phyloP scores from a whole-genome alignment of 805 yeast genomes.

The Candida manassasensis region DNA sequence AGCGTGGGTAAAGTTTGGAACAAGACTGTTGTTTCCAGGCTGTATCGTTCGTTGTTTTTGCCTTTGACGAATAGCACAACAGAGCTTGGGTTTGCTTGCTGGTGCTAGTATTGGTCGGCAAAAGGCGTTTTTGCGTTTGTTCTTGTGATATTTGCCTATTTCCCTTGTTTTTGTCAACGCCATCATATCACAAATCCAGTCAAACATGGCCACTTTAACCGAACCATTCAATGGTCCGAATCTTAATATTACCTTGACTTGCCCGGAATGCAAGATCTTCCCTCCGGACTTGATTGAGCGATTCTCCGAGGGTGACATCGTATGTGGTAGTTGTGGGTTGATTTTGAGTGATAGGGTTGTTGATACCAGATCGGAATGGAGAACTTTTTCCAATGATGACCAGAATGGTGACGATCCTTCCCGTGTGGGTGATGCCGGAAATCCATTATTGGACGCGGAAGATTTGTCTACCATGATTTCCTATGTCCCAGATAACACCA shows the following conservation, averaged over 20 bases:
- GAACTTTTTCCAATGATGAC: conserved; percentile 96
- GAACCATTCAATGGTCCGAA: conserved; percentile 60
- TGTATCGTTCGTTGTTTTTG: no score
- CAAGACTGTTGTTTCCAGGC: no score
- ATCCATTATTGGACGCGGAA: conserved; percentile 85
- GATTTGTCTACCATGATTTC: conserved; percentile 92
- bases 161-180: no score
- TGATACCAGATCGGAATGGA: conserved; percentile 97
- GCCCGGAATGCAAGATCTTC: conserved; percentile 93
- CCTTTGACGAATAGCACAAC: no score
- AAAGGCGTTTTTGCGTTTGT: no score
- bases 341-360: conserved; percentile 89
- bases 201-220: conserved; percentile 6
- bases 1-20: no score
- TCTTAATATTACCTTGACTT: conserved; percentile 80
- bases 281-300: conserved; percentile 96
- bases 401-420: conserved; percentile 98
- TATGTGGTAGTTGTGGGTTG: conserved; percentile 95
- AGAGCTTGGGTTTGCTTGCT: no score
- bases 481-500: conserved; percentile 77
- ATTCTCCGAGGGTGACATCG: conserved; percentile 96
- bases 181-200: not conserved
- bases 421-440: conserved; percentile 98
- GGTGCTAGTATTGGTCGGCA: no score
- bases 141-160: no score